These are phyloP conservation scores for Mycena metata DNA, from an alignment of 768 basidiomycete genomes.

Conservation along the genomic window DNA sequence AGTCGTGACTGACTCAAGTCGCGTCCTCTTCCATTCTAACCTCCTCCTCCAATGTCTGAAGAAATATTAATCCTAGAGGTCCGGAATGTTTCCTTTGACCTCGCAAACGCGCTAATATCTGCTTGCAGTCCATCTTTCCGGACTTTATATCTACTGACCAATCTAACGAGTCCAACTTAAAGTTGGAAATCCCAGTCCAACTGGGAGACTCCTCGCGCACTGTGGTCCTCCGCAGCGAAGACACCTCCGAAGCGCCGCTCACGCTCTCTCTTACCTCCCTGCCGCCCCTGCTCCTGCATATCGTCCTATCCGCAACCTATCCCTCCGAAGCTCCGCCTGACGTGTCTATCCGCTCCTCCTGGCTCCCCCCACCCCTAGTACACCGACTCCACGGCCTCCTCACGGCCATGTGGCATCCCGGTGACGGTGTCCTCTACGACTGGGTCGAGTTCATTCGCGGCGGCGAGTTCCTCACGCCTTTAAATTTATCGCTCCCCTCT, in stretches of 20 bases:
- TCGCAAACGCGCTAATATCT: not conserved
- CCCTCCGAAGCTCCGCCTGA: slow-evolving; percentile 67
- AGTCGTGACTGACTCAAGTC: not conserved
- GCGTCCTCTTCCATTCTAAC: not conserved
- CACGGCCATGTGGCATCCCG: slow-evolving; percentile 70
- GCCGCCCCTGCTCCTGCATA: slow-evolving; percentile 72
- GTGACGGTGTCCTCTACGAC: slow-evolving; percentile 72
- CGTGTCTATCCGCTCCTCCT: slow-evolving; percentile 67
- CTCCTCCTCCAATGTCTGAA: slow-evolving; percentile 23
- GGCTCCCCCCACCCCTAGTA: slow-evolving; percentile 60
- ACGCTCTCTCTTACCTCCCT: slow-evolving; percentile 61
- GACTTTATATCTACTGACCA: slow-evolving; percentile 68
- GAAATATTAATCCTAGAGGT: slow-evolving; percentile 34
- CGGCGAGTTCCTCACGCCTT: slow-evolving; percentile 69
- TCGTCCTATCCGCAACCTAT: slow-evolving; percentile 68
- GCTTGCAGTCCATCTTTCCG: slow-evolving; percentile 79
- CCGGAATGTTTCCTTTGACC: not conserved
- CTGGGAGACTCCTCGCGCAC: slow-evolving; percentile 54
- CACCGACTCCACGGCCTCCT: slow-evolving; percentile 56
- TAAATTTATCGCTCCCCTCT: slow-evolving; percentile 53
- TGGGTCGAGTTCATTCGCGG: slow-evolving; percentile 82
- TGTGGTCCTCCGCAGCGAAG: slow-evolving; percentile 54
- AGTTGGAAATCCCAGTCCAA: slow-evolving; percentile 77
- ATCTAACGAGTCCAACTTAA: slow-evolving; percentile 54
- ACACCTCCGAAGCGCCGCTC: slow-evolving; percentile 37